Conservation (phyloP, 306 rosid genomes). For the Corylus americana region DNA sequence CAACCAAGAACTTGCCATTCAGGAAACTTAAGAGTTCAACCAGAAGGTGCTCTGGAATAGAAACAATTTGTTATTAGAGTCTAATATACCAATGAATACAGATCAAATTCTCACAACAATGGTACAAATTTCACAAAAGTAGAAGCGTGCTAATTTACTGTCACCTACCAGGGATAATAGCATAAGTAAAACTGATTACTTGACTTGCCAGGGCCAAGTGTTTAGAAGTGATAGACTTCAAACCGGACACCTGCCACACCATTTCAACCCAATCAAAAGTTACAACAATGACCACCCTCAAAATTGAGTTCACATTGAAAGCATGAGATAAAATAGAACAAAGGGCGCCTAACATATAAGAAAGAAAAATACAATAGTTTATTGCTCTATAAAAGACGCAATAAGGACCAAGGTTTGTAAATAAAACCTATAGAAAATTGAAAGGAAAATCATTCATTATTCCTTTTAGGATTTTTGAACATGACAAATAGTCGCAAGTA, state of each 20-base stretch:
- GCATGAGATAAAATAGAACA: conserved; percentile 5
- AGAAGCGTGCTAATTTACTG: conserved; percentile 11
- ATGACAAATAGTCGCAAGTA: conserved; percentile 15
- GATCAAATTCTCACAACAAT: not conserved
- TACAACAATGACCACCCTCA: conserved; percentile 24
- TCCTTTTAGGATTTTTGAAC: not conserved
- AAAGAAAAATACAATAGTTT: not conserved
- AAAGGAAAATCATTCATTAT: not conserved
- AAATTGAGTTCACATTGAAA: conserved; percentile 25
- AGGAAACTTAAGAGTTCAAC: not conserved
- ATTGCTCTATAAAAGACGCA: not conserved
- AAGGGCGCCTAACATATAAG: not conserved
- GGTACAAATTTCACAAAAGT: conserved; percentile 16
- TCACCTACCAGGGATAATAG: conserved; percentile 90
- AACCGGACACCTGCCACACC: conserved; percentile 83
- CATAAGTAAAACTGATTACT: conserved; percentile 82
- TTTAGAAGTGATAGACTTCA: conserved; percentile 98
- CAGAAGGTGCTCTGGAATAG: not conserved
- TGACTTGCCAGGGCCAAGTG: conserved; percentile 99
- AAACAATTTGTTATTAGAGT: conserved; percentile 3
- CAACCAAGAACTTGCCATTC: not conserved
- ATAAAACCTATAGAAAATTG: not conserved
- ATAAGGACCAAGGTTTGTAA: not conserved
- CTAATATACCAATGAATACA: conserved; percentile 4
- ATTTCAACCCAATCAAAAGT: conserved; percentile 29